Percentiles rank a stretch among this genome's conserved stretches.
These are phyloP conservation scores for Areca catechu DNA, from an alignment of 176 grass and related monocot genomes.

Conservation along the genomic window DNA sequence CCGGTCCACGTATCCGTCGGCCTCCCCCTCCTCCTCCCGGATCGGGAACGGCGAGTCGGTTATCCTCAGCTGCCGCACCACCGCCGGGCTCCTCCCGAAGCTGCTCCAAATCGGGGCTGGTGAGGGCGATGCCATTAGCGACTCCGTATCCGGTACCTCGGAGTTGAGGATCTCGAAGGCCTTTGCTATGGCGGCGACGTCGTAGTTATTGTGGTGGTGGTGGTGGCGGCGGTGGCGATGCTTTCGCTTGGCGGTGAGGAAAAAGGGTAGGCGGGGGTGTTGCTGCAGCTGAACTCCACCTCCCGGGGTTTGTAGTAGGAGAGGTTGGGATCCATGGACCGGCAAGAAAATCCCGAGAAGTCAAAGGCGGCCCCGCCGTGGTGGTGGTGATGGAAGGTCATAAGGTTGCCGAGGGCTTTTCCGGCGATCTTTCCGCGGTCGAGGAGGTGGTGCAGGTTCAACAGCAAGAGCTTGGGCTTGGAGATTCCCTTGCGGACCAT, in stretches of 20 bases:
- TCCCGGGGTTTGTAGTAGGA: conserved; percentile 32
- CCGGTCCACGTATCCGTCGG: conserved; percentile 39
- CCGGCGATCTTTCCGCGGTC: conserved; percentile 66
- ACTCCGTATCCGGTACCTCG: not conserved
- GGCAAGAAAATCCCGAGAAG: not conserved
- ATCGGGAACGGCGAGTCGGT: conserved; percentile 82
- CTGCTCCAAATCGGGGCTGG: conserved; percentile 35
- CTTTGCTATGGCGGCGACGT: conserved; percentile 37
- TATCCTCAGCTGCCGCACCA: conserved; percentile 51
- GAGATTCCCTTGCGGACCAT: conserved; percentile 68
- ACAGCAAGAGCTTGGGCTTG: conserved; percentile 60
- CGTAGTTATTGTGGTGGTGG: conserved; percentile 18
- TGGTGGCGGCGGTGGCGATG: conserved; percentile 12
- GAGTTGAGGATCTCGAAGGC: conserved; percentile 65
- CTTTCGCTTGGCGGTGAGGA: conserved; percentile 25
- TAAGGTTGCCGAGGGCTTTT: conserved; percentile 32
- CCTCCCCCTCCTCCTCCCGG: conserved; percentile 34
- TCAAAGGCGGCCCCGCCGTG: not conserved
- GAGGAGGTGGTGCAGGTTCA: conserved; percentile 62
- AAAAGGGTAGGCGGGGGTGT: conserved; percentile 37
- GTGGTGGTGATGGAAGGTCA: conserved; percentile 28
- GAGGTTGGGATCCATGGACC: conserved; percentile 14
- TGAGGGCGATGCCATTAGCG: conserved; percentile 32
- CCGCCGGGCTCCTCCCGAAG: conserved; percentile 41
- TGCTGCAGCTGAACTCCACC: conserved; percentile 92